A percentile compares a stretch with the other conserved stretches of the same genome.
phyloP scores from a whole-genome alignment of 257 asterid genomes.

The Solanum etuberosum region DNA sequence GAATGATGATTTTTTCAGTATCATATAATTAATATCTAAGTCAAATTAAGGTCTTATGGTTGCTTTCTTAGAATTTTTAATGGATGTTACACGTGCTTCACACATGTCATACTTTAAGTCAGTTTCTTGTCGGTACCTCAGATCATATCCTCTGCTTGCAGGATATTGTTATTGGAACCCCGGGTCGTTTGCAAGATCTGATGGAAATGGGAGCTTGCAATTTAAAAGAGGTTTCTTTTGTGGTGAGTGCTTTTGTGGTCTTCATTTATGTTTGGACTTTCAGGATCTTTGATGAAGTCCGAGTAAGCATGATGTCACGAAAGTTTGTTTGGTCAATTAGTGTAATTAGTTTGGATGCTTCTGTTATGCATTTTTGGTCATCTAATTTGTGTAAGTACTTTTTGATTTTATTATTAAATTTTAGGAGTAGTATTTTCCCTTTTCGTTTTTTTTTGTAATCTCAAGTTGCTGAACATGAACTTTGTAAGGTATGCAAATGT shows the following conservation, averaged over 20 bases:
- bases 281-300: background rate
- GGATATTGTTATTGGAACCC: conserved; percentile 98
- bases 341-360: background rate
- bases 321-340: background rate
- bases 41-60: background rate
- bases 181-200: conserved; percentile 92
- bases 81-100: background rate
- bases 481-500: background rate
- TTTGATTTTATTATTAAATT: background rate
- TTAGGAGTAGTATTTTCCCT: background rate
- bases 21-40: background rate
- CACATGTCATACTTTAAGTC: background rate
- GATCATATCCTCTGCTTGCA: conserved; percentile 12
- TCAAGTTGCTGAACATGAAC: background rate
- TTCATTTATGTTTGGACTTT: conserved; percentile 1
- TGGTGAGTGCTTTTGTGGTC: conserved; percentile 41
- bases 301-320: background rate
- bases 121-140: background rate
- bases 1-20: background rate
- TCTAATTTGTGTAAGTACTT: background rate
- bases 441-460: background rate
- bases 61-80: background rate
- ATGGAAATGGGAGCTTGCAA: conserved; percentile 78
- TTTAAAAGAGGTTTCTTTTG: conserved; percentile 75
- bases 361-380: background rate